Evolutionary conservation across 441 rosid genomes (phyloP), one percentile per base, ranked within the genome.

Genomic region (Arabidopsis hybrid): DNA sequence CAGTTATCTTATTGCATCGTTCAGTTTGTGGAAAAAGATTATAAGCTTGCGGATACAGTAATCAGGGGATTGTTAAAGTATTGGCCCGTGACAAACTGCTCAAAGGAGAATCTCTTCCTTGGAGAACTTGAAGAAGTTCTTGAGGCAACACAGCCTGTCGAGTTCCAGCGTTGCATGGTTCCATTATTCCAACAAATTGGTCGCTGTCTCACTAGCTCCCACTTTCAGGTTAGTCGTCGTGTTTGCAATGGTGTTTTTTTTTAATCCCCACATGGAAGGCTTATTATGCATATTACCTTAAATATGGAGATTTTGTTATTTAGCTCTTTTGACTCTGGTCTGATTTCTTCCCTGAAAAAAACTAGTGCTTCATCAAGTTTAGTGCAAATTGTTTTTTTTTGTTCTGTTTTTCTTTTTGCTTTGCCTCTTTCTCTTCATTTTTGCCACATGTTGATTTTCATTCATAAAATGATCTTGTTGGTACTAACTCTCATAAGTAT

Each of bases 51-150:
- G 1, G 99, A 92, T 75, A 89, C 94, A 1, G 95, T 94, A 29
- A 92, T 94, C 66, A 85, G 95, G 79, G 99, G 97, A 47, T 80
- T 94, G 81, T 83, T 94, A 82, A 94, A 88, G 86, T 94, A 84
- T 75, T 94, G 99, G 99, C 99, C 99, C 13, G 76, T 92, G 76
- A 92, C 90, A 57, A 94, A 90, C 77, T 92, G 97, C 74, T 89
- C 83, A n/a, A 94, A 94, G 85, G 99, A 94, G 80, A 88, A 89
- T 83, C 97, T 94, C 73, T 92, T 92, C 67, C 95, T 94, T 67
- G 94, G 91, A 67, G 97, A 94, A 81, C 96, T 94, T 55, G 98
- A 94, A 85, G 98, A 94, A 85, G 97, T 94, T 72, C 88, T 94
- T 49, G 97, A 94, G 79, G 99, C 91, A 31, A 89, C 97, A 5